phyloP scores from a whole-genome alignment of 176 grass and related monocot species.

The Bonia amplexicaulis region DNA sequence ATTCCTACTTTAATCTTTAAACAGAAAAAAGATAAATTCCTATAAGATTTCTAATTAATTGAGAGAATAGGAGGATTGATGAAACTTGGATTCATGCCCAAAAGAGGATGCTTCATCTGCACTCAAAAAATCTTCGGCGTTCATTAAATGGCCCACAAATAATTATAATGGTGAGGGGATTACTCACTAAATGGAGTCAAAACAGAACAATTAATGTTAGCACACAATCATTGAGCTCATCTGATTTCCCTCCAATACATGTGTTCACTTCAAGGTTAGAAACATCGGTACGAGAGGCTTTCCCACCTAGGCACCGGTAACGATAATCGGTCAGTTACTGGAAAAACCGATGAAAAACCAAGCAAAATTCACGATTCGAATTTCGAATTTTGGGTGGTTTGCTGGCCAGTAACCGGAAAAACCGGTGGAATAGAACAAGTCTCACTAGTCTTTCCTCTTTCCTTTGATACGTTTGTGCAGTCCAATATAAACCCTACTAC shows the following conservation, averaged over 20 bases:
- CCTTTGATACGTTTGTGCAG: neutral
- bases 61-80: neutral
- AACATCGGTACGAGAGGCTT: too few relatives aligned
- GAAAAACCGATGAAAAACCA: too few relatives aligned
- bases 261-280: too few relatives aligned
- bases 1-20: constrained; percentile 13
- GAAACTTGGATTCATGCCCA: neutral
- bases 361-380: too few relatives aligned
- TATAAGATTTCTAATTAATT: neutral
- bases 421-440: neutral
- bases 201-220: neutral
- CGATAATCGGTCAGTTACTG: too few relatives aligned
- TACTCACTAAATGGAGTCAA: neutral
- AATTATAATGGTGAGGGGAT: neutral
- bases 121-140: neutral
- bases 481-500: neutral
- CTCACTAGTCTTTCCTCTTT: neutral
- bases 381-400: too few relatives aligned
- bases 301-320: too few relatives aligned
- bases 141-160: neutral
- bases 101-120: neutral
- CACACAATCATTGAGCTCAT: neutral
- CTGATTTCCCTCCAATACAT: neutral
- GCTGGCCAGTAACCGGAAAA: too few relatives aligned
- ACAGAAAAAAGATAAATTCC: neutral